Percentiles rank a stretch among this genome's conserved stretches.
Conservation (phyloP, 352 stramenopile genomes). For the Aphanomyces euteiches region DNA sequence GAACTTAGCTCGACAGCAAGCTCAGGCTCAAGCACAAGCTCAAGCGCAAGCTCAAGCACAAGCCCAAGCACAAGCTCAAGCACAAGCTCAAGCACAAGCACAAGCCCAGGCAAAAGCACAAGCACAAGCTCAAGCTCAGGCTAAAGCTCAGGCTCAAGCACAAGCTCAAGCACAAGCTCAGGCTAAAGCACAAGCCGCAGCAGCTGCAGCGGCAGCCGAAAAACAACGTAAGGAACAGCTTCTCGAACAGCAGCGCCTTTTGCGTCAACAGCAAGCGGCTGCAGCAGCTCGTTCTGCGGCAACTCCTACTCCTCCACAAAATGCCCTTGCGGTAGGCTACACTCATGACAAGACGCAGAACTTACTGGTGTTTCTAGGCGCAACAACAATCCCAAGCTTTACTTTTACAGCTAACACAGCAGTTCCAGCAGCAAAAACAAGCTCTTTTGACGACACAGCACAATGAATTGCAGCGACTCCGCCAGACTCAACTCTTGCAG, state of each 20-base stretch:
- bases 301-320: slow-evolving; percentile 31
- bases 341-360: slow-evolving; percentile 14
- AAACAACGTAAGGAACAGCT: too few species aligned
- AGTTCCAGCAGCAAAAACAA: slow-evolving; percentile 79
- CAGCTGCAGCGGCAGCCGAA: too few species aligned
- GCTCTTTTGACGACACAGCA: slow-evolving; percentile 68
- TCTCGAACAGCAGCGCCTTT: too few species aligned
- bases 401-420: slow-evolving; percentile 48
- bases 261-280: slow-evolving; percentile 29
- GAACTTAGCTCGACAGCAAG: slow-evolving; percentile 28
- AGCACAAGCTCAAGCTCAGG: slow-evolving; percentile 32
- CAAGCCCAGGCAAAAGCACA: too few species aligned
- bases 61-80: slow-evolving; percentile 1
- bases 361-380: slow-evolving; percentile 23
- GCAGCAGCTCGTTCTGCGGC: slow-evolving; percentile 4
- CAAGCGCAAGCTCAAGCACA: slow-evolving; percentile 31
- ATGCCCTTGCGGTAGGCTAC: background rate
- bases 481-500: slow-evolving; percentile 68
- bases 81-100: slow-evolving; percentile 2
- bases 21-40: slow-evolving; percentile 32
- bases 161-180: slow-evolving; percentile 26
- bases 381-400: slow-evolving; percentile 21
- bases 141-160: background rate
- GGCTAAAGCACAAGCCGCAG: slow-evolving; percentile 3
- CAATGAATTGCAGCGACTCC: slow-evolving; percentile 71